Evolutionary conservation across 345 rosid genomes (phyloP), one percentile per base, ranked within the genome.

Genomic region (Melaleuca quinquenervia): DNA sequence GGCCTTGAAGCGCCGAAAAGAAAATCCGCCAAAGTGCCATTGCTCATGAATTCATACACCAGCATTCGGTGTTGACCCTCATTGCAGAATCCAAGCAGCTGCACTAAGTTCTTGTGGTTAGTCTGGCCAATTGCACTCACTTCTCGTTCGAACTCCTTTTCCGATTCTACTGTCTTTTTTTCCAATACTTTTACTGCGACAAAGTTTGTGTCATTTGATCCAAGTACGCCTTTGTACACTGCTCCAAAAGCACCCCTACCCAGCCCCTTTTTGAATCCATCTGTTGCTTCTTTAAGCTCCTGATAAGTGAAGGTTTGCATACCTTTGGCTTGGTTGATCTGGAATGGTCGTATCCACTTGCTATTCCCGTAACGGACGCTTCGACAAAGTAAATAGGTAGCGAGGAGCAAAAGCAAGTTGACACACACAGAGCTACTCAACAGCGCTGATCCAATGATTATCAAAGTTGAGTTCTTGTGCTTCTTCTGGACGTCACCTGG

Each of bases 21-120:
- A 22, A 82, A 87, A n/a, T 62, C 75, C 7, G 90, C 88, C 58
- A 91, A 32, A 3, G 88, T 52, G 3, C 91, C 90, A 84, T 88
- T 89, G 75, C 87, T 89, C 91, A 89, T 64, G 85, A 80, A 89
- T 82, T 89, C 90, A 58, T 91, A 90, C 24, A 91, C 91, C 52
- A 91, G 85, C 51, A 88, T 85, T 20, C 93, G 86, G 36, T 89
- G 84, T 70, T 85, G 86, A 20, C 85, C 89, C 82, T 91, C 90
- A 6, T 85, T 84, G 88, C 92, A 88, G 87, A 85, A 90, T 45
- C 93, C 93, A 22, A 85, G 85, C 41, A 91, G 85, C 52, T 74
- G 80, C 26, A 89, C 93, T n/a, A 92, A 55, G 70, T 92, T 91
- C 88, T 64, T 91, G 89, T 88, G 94, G 78, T 92, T 88, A 15